Conservation (phyloP, 2,329 filamentous ascomycete genomes). For the Emergomyces pasteurianus region DNA sequence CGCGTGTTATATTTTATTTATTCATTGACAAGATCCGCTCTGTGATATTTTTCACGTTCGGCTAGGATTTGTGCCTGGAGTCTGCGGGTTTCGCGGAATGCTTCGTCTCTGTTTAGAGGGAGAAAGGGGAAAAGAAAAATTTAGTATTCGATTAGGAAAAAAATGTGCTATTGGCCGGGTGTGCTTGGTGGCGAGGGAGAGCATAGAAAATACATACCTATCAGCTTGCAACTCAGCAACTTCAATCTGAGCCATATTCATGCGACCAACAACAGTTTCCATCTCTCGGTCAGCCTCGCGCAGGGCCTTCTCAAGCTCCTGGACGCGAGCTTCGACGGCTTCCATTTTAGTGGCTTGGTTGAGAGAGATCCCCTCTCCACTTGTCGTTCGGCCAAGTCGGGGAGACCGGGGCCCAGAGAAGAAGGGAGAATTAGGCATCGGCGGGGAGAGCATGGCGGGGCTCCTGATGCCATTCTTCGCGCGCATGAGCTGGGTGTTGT, state of each 20-base stretch:
- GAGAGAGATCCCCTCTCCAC: conserved; percentile 46
- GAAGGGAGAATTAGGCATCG: conserved; percentile 50
- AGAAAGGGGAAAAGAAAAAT: too few species aligned
- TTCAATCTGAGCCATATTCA: conserved; percentile 74
- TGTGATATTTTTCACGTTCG: conserved; percentile 40
- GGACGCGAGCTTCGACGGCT: conserved; percentile 62
- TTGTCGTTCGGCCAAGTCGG: conserved; percentile 49
- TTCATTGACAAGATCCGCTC: not conserved
- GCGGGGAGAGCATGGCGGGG: conserved; percentile 40
- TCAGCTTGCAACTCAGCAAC: conserved; percentile 60
- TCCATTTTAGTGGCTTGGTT: conserved; percentile 63
- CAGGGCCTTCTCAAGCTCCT: conserved; percentile 74
- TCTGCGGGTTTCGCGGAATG: conserved; percentile 56
- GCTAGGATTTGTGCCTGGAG: conserved; percentile 56
- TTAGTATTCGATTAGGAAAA: conserved; percentile 12
- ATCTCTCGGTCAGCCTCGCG: conserved; percentile 66
- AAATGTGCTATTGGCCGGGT: too few species aligned
- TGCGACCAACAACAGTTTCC: conserved; percentile 69
- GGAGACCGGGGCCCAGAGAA: conserved; percentile 49
- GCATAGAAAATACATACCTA: conserved; percentile 16
- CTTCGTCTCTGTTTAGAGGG: conserved; percentile 48
- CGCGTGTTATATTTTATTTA: too few species aligned
- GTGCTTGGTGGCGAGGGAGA: too few species aligned
- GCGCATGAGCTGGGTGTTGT: conserved; percentile 65
- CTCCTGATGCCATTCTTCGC: conserved; percentile 45